Evolutionary conservation across 148 eudicot species (phyloP), one percentile per base, ranked within the genome.

Genomic region (Beta vulgaris): DNA sequence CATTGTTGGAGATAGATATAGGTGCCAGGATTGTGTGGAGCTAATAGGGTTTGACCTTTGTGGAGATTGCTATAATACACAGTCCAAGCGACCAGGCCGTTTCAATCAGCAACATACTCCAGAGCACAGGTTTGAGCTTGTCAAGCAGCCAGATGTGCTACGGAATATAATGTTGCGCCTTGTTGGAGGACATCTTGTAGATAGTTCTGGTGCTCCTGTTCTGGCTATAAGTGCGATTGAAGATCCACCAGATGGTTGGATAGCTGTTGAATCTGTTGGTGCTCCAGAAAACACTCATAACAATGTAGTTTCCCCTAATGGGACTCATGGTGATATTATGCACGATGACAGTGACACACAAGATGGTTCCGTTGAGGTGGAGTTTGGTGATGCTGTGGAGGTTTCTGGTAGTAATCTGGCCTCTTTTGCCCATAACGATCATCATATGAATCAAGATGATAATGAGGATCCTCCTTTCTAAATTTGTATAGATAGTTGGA

Each of bases 61-160:
- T 63, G 97, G 84, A 76, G 82, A 82, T 42, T 91, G 97, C 80
- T 90, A 91, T 77, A 82, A 83, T 31, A 84, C 87, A 32, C 71
- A 79, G 29, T 88, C 92, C 69, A 88, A 90, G 76, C 89, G 84
- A 54, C 97, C 92, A 1, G 94, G 97, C 32, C 86, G 97, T 43
- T 92, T 90, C 64, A 91, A 87, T 73, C 97, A 91, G 84, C 90
- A 84, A 80, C 97, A 91, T 76, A 88, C 91, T 36, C 69, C 83
- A 23, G 91, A 90, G 1, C 97, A 91, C 84, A 74, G 58, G 62
- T 82, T 92, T 73, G 87, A 78, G 79, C 78, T 75, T 32, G 39
- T 83, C 42, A 78, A 81, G 72, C 82, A 75, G 4, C 65, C 37
- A 8, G 26, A 68, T 13, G 1, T 46, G 9, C 48, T 65, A 14